Evolutionary conservation across 148 eudicot genomes (phyloP).

Genomic region (Simmondsia chinensis): DNA sequence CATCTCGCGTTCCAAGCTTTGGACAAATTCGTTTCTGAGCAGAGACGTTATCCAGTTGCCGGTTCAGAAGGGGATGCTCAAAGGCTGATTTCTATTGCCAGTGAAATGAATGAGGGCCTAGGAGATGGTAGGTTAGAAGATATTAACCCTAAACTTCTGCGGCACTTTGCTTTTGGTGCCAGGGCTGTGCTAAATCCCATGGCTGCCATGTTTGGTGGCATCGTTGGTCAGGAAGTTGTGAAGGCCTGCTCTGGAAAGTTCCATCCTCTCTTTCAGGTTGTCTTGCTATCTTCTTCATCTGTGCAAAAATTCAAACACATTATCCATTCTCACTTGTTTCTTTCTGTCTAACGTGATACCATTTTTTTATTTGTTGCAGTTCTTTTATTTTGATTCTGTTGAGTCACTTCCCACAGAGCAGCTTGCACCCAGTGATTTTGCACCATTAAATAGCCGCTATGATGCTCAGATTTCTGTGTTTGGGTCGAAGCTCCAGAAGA

Average conservation of each 20-base stretch:
- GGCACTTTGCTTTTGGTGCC: constrained; percentile 76
- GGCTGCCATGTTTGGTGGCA: constrained; percentile 99
- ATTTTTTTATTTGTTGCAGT: constrained; percentile 32
- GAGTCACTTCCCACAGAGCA: constrained; percentile 82
- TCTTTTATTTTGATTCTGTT: constrained; percentile 90
- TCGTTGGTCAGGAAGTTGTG: constrained; percentile 88
- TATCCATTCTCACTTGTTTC: neutral
- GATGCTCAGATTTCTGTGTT: constrained; percentile 95
- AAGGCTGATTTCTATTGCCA: constrained; percentile 45
- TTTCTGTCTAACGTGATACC: constrained; percentile 2
- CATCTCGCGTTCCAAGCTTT: constrained; percentile 74
- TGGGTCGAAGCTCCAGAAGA: constrained; percentile 79
- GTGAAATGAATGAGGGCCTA: constrained; percentile 29
- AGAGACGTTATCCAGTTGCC: constrained; percentile 52
- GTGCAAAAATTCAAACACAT: neutral
- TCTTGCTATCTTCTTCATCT: neutral
- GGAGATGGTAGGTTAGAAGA: constrained; percentile 56
- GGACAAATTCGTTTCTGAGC: constrained; percentile 45
- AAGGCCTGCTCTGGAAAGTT: constrained; percentile 99
- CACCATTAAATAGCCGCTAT: constrained; percentile 70
- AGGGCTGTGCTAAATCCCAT: constrained; percentile 90
- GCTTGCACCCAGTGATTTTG: constrained; percentile 45
- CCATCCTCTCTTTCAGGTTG: constrained; percentile 87
- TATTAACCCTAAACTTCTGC: constrained; percentile 59
- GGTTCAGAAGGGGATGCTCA: constrained; percentile 74